Conservation (phyloP, 2,329 filamentous ascomycete genomes). For the Tolypocladium inflatum region DNA sequence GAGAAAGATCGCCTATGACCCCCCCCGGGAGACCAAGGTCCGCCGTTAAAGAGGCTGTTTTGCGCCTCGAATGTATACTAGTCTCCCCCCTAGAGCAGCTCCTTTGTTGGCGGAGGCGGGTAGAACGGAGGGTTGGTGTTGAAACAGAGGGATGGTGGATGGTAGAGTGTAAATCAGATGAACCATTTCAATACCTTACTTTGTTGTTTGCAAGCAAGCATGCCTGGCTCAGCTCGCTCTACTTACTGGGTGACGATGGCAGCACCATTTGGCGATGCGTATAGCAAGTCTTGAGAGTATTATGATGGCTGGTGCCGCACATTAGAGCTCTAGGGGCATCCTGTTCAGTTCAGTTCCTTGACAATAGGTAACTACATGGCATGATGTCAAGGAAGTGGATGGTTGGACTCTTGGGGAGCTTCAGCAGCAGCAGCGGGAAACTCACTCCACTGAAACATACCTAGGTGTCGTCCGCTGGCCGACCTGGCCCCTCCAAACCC, state of each 20-base stretch:
- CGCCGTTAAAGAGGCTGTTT: slow-evolving; percentile 31
- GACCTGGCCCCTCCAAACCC: background rate
- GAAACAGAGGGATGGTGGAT: slow-evolving; percentile 19
- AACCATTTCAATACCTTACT: slow-evolving; percentile 29
- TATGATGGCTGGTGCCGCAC: background rate
- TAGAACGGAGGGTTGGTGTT: slow-evolving; percentile 24
- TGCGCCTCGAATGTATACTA: slow-evolving; percentile 30
- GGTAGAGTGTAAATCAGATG: slow-evolving; percentile 44
- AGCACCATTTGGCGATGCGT: background rate
- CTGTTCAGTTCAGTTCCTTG: background rate
- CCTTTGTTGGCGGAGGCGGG: slow-evolving; percentile 33
- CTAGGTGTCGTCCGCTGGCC: background rate
- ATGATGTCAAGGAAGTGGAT: background rate
- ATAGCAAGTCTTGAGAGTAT: background rate
- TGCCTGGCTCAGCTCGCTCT: background rate
- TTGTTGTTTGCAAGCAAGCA: slow-evolving; percentile 5
- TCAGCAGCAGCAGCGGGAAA: background rate
- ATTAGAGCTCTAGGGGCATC: background rate
- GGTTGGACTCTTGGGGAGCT: background rate
- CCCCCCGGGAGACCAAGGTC: slow-evolving; percentile 49
- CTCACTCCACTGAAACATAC: background rate
- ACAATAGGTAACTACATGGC: background rate
- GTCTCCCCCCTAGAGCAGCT: slow-evolving; percentile 31
- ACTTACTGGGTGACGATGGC: background rate
- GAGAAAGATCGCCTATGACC: slow-evolving; percentile 83